phyloP scores from a whole-genome alignment of 106 monocot species.

The Allium cepa region DNA sequence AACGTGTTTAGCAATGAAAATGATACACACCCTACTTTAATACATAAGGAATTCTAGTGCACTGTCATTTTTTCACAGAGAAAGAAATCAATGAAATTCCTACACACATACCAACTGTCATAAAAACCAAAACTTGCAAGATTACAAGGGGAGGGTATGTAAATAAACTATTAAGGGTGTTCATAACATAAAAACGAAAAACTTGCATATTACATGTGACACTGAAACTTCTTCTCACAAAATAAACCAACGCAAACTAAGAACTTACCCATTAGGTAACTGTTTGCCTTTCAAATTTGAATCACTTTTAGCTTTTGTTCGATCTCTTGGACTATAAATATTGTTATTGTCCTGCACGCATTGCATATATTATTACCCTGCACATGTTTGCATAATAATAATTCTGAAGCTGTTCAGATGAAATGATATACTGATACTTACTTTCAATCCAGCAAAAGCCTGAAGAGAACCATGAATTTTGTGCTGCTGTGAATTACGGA shows the following conservation, averaged over 20 bases:
- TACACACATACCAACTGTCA: too few relatives aligned
- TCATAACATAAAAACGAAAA: neutral
- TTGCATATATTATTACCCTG: neutral
- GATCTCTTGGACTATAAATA: slow-evolving; percentile 27
- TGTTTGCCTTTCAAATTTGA: slow-evolving; percentile 28
- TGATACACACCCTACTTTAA: too few relatives aligned
- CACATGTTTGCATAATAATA: neutral
- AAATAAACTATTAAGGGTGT: neutral
- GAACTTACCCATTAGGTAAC: slow-evolving; percentile 31
- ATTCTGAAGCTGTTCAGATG: neutral
- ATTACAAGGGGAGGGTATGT: neutral
- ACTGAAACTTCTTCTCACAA: too few relatives aligned
- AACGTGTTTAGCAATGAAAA: too few relatives aligned
- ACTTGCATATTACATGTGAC: neutral
- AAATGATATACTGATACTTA: slow-evolving; percentile 16
- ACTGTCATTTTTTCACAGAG: too few relatives aligned
- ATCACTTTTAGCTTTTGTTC: slow-evolving; percentile 23
- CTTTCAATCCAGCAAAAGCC: slow-evolving; percentile 45
- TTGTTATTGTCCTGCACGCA: slow-evolving; percentile 15
- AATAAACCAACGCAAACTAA: too few relatives aligned
- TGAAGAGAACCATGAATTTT: slow-evolving; percentile 42
- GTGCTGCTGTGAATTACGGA: slow-evolving; percentile 41
- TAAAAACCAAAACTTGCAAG: neutral
- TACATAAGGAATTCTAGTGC: too few relatives aligned
- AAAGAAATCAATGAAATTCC: too few relatives aligned